phyloP scores from a whole-genome alignment of 768 basidiomycete species.

The Termitomyces sp. region DNA sequence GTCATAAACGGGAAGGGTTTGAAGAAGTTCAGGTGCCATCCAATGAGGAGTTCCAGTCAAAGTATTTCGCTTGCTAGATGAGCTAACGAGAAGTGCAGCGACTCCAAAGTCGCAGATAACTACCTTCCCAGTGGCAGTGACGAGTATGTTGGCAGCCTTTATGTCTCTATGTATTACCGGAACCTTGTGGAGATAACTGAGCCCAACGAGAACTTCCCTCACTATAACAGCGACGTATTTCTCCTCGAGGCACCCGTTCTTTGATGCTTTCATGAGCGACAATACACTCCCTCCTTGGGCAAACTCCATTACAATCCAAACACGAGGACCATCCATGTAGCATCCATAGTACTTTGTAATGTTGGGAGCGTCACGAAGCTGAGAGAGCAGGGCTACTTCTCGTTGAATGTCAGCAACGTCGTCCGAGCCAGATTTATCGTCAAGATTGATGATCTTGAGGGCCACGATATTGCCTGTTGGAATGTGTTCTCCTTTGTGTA shows the following conservation, averaged over 20 bases:
- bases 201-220: constrained; percentile 83
- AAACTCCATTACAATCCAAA: constrained; percentile 99
- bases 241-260: constrained; percentile 78
- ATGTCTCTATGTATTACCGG: constrained; percentile 97
- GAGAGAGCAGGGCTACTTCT: constrained; percentile 89
- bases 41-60: constrained; percentile 97
- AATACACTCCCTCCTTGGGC: constrained; percentile 94
- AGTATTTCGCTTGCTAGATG: constrained; percentile 90
- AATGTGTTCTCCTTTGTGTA: constrained; percentile 86
- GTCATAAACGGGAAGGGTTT: constrained; percentile 86
- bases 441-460: constrained; percentile 98
- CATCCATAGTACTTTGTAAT: constrained; percentile 97
- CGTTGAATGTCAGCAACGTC: constrained; percentile 96
- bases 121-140: constrained; percentile 85
- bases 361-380: constrained; percentile 86
- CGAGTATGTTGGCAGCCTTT: constrained; percentile 95
- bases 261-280: constrained; percentile 87
- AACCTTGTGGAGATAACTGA: constrained; percentile 89
- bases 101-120: constrained; percentile 99
- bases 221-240: constrained; percentile 84
- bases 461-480: constrained; percentile 87
- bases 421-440: constrained; percentile 78
- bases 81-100: constrained; percentile 82
- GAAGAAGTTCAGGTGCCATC: constrained; percentile 99
- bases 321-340: constrained; percentile 89